Evolutionary conservation across 129 eudicot genomes (phyloP).

Genomic region (Lonicera japonica): DNA sequence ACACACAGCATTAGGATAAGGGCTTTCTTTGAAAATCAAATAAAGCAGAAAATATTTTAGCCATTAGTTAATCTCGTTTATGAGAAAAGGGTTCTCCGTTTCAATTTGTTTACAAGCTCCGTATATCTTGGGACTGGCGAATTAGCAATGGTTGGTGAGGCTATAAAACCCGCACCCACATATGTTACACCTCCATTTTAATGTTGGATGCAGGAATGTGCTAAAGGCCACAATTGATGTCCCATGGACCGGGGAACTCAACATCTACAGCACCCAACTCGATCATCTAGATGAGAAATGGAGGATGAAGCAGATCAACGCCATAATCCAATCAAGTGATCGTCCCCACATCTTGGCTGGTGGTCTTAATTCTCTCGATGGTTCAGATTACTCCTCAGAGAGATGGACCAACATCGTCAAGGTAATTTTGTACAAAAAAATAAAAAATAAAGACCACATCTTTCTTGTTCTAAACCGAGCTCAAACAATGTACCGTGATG

Average conservation of each 20-base stretch:
- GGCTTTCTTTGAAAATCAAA: too few relatives aligned
- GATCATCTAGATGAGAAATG: slow-evolving; percentile 77
- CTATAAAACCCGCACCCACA: not conserved
- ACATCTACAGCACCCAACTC: slow-evolving; percentile 79
- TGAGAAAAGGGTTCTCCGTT: too few relatives aligned
- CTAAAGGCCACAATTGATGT: slow-evolving; percentile 83
- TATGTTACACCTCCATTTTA: not conserved
- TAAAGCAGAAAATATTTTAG: too few relatives aligned
- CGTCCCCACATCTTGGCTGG: slow-evolving; percentile 83
- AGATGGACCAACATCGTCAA: slow-evolving; percentile 78
- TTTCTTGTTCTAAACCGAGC: not conserved
- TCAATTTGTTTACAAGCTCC: too few relatives aligned
- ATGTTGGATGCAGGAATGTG: slow-evolving; percentile 48
- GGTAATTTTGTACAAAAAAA: slow-evolving; percentile 29
- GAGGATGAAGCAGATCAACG: slow-evolving; percentile 80
- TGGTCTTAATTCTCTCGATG: slow-evolving; percentile 76
- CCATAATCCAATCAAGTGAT: slow-evolving; percentile 70
- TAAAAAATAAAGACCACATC: not conserved
- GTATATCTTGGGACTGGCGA: too few relatives aligned
- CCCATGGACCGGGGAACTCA: slow-evolving; percentile 66
- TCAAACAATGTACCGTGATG: too few relatives aligned
- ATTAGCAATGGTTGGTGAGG: too few relatives aligned
- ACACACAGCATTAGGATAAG: too few relatives aligned
- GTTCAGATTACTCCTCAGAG: slow-evolving; percentile 67
- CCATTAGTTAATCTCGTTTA: too few relatives aligned